Evolutionary conservation across 2,329 filamentous ascomycete genomes (phyloP), one percentile per base, ranked within the genome.

Genomic region (Sclerotiophoma versabilis): DNA sequence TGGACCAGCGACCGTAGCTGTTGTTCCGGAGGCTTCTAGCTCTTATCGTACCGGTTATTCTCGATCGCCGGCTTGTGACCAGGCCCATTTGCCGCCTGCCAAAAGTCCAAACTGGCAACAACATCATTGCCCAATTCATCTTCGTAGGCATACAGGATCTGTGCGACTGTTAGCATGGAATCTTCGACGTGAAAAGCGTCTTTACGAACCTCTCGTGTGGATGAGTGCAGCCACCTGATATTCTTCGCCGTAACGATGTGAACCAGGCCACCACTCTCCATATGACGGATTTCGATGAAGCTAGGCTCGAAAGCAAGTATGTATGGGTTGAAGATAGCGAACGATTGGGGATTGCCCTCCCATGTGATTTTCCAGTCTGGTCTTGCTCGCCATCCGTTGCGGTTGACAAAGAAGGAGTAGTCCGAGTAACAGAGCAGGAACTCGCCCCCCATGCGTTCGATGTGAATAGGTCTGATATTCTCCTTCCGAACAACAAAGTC

Each of bases 391-490:
- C 95, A 99, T 30, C 95, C 95, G 75, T 99, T 98, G 68, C 95
- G 87, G 77, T 99, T 98, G 72, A 99, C 95, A 70, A 98, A 99
- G 85, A 99, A 99, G 11, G 92, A 96, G 77, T 97, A 99, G 75
- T 99, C 95, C 4, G 92, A 95, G 79, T 99, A 99, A 77, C 97
- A 98, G 60, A 99, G 87, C 64, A 99, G 77, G 81, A 99, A 99
- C 73, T 99, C 95, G 74, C 93, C 93, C 65, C 96, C 96, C 72
- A 98, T 88, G 38, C 95, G 90, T 76, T 99, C 96, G 64, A 99
- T 98, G 70, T 98, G 93, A 61, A 99, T 96, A 2, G 95, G 93
- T 74, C 91, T 92, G 68, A 95, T 91, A 68, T 91, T 92, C 76
- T 98, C 93, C 74, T 95, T 95, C 54, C 92, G 87, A 19, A 92